Conservation (phyloP, 208 protist genomes). For the Trichomonas tenax region DNA sequence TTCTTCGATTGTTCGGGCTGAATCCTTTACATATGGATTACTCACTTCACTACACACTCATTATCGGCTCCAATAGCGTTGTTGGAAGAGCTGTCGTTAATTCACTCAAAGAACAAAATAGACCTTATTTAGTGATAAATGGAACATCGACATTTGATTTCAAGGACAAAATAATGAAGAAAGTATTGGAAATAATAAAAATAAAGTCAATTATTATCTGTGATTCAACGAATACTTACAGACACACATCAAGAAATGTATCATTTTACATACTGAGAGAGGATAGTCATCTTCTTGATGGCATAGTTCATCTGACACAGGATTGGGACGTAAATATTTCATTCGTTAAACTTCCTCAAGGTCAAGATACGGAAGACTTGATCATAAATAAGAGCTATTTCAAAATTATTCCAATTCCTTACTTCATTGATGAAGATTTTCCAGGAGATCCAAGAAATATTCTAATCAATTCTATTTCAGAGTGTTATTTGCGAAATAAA, state of each 20-base stretch:
- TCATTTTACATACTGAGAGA: background rate
- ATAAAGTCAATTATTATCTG: background rate
- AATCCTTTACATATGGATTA: background rate
- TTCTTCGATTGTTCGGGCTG: background rate
- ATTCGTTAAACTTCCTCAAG: background rate
- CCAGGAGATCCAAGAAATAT: background rate
- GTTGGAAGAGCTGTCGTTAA: background rate
- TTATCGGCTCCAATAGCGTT: background rate
- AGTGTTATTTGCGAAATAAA: background rate
- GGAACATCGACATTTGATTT: background rate
- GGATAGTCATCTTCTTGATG: background rate
- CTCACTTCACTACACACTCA: background rate
- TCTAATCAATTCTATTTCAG: background rate
- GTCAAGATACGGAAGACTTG: too few relatives aligned
- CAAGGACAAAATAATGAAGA: background rate
- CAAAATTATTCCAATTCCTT: background rate
- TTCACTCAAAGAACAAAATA: background rate
- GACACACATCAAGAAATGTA: background rate
- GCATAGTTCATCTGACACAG: background rate
- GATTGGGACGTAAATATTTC: background rate
- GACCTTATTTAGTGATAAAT: background rate
- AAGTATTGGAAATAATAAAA: background rate
- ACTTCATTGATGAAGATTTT: background rate
- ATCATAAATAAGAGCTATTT: background rate
- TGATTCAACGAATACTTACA: background rate